Conservation (phyloP, 768 basidiomycete species). For the Lentinula guzmanii region DNA sequence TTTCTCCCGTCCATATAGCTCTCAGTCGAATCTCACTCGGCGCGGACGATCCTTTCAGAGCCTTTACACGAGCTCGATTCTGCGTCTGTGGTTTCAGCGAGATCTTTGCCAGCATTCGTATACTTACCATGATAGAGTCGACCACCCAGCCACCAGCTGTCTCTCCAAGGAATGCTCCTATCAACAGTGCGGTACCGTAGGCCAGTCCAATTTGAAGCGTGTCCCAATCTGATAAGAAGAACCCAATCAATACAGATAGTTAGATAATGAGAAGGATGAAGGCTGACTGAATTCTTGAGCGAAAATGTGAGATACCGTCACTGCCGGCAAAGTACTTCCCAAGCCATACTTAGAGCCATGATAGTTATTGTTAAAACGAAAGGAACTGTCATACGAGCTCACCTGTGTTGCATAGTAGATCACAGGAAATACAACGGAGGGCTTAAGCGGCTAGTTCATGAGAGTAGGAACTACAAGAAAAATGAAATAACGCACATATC, state of each 20-base stretch:
- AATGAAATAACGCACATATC: not conserved
- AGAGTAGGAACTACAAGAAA: not conserved
- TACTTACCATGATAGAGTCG: slow-evolving; percentile 2
- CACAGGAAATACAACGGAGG: not conserved
- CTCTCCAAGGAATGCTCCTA: slow-evolving; percentile 1
- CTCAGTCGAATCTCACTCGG: slow-evolving; percentile 2
- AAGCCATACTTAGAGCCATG: not conserved
- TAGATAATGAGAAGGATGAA: not conserved
- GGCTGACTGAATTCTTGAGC: slow-evolving; percentile 1
- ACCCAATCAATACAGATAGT: not conserved
- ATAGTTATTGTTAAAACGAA: not conserved
- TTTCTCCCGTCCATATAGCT: slow-evolving; percentile 5
- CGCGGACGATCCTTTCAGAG: not conserved
- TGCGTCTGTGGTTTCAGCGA: not conserved
- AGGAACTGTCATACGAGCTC: not conserved
- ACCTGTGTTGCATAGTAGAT: slow-evolving; percentile 2
- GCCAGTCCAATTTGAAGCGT: slow-evolving; percentile 1
- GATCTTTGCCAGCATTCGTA: not conserved
- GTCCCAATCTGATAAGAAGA: not conserved
- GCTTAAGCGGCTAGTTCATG: not conserved
- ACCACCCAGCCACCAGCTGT: slow-evolving; percentile 4
- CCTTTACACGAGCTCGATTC: slow-evolving; percentile 1
- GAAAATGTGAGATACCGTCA: slow-evolving; percentile 4
- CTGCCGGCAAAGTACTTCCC: slow-evolving; percentile 1
- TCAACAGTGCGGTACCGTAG: not conserved